A percentile compares a stretch with the other conserved stretches of the same genome.
Evolutionary conservation across 202 grass and related monocot genomes (phyloP).

Genomic region (Panicum hallii): DNA sequence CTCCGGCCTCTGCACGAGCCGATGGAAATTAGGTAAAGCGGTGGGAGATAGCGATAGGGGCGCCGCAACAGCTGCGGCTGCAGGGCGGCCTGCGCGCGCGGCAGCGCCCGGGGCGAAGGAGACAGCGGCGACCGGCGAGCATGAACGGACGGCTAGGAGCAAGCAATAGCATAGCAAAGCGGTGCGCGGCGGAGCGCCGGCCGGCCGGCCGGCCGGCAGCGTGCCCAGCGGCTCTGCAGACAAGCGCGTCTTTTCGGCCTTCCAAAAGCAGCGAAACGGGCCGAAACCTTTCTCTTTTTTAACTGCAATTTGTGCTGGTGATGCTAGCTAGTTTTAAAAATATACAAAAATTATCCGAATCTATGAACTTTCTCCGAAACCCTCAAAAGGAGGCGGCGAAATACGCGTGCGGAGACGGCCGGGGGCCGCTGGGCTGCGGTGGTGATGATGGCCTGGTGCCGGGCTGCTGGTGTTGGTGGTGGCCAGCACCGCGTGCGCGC

Average conservation of each 20-base stretch:
- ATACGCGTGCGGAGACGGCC: not conserved
- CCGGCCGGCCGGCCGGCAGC: slow-evolving; percentile 29
- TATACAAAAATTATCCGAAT: not conserved
- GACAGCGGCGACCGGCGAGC: not conserved
- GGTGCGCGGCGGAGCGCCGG: not conserved
- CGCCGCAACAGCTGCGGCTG: slow-evolving; percentile 33
- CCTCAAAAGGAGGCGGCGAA: slow-evolving; percentile 33
- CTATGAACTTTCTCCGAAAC: slow-evolving; percentile 15
- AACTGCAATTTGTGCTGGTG: not conserved
- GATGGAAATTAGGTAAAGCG: slow-evolving; percentile 56
- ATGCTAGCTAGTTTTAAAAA: not conserved
- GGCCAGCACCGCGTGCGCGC: slow-evolving; percentile 26
- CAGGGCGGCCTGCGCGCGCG: not conserved
- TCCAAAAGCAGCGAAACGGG: slow-evolving; percentile 47
- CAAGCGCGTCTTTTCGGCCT: slow-evolving; percentile 68
- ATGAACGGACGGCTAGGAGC: not conserved
- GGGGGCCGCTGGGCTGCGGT: not conserved
- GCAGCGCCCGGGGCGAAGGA: slow-evolving; percentile 28
- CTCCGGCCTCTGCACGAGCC: slow-evolving; percentile 30
- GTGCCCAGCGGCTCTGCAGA: slow-evolving; percentile 48
- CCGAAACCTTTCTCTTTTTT: not conserved
- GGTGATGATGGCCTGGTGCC: slow-evolving; percentile 9
- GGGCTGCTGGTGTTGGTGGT: slow-evolving; percentile 4
- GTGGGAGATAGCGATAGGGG: slow-evolving; percentile 4
- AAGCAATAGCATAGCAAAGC: not conserved